Evolutionary conservation across 352 stramenopile species (phyloP), one percentile per base, ranked within the genome.

Genomic region (Halophytophthora batemanensis): DNA sequence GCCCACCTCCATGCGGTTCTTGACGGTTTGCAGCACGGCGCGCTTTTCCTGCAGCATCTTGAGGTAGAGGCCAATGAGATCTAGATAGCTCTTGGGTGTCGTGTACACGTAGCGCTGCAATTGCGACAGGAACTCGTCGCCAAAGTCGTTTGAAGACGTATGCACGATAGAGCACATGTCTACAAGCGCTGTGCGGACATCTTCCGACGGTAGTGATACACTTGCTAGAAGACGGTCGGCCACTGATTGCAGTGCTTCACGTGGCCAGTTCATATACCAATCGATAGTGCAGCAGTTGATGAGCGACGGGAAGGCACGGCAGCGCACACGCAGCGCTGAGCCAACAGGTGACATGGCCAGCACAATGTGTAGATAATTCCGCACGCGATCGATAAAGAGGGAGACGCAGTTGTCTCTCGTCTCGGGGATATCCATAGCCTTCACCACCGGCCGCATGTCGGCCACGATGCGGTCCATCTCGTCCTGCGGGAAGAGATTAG

Each of bases 211-310:
- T 28, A 97, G 56, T 5, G 86, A 50, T 0, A 97, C 77, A 29
- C 83, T 80, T 2, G 86, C 80, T 0, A 98, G 70, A 34, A 98
- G 71, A 0, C 87, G 77, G 31, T 94, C 66, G 0, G 94, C 93
- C 2, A 98, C 94, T 10, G 83, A 96, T 35, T 97, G 67, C 6
- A 98, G 69, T 2, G 95, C 95, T 35, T 95, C 82, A 23, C 87
- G 78, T 0, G 95, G 93, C 95, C 95, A 98, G 36, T 93, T 91
- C 73, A 97, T 96, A 66, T 92, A 93, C 92, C 94, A 98, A 60
- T 98, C 93, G 49, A 98, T 98, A 0, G 94, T 98, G 45, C 88
- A 97, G 64, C 93, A 98, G 61, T 98, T 98, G 48, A 98, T 97
- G 2, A 98, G 66, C 12, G 90, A 97, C 2, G 94, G 94, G 50